phyloP scores from a whole-genome alignment of 1,139 yeast species.

The Yamadazyma dushanensis region DNA sequence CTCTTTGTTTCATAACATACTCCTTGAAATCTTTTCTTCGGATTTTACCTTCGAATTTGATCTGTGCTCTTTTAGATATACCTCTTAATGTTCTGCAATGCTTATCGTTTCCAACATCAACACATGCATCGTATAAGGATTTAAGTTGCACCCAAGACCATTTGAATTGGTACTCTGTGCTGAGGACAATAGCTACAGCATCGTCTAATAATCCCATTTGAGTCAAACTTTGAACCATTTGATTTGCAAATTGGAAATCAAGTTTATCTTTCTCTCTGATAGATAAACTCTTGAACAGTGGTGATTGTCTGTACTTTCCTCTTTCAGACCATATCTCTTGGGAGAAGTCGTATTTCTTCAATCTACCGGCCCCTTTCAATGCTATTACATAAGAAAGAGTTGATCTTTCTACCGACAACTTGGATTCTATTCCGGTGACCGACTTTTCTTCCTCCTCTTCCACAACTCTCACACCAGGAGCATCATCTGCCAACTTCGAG shows the following conservation, averaged over 20 bases:
- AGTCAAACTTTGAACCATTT: constrained; percentile 58
- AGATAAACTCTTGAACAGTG: constrained; percentile 41
- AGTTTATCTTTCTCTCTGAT: constrained; percentile 40
- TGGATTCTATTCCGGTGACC: constrained; percentile 2
- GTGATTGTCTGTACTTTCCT: constrained; percentile 66
- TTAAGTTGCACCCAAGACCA: constrained; percentile 69
- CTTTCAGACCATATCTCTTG: constrained; percentile 73
- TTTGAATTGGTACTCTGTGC: constrained; percentile 66
- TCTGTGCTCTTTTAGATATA: constrained; percentile 34
- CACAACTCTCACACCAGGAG: constrained; percentile 14
- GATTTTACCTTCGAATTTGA: constrained; percentile 41
- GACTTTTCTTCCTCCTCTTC: constrained; percentile 11
- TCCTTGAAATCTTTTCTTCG: constrained; percentile 32
- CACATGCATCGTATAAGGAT: constrained; percentile 47
- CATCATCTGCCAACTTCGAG: constrained; percentile 22
- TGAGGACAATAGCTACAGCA: constrained; percentile 65
- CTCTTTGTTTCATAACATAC: constrained; percentile 34
- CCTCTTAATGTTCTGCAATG: constrained; percentile 38
- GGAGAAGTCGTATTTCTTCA: constrained; percentile 56
- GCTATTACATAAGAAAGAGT: constrained; percentile 61
- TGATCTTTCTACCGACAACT: constrained; percentile 41
- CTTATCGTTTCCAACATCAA: constrained; percentile 48
- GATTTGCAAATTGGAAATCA: constrained; percentile 70
- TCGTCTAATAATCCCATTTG: constrained; percentile 58
- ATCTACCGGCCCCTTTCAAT: constrained; percentile 62